A percentile compares a stretch with the other conserved stretches of the same genome.
Evolutionary conservation across 2,329 filamentous ascomycete species (phyloP).

Genomic region (Hymenoscyphus occultus): DNA sequence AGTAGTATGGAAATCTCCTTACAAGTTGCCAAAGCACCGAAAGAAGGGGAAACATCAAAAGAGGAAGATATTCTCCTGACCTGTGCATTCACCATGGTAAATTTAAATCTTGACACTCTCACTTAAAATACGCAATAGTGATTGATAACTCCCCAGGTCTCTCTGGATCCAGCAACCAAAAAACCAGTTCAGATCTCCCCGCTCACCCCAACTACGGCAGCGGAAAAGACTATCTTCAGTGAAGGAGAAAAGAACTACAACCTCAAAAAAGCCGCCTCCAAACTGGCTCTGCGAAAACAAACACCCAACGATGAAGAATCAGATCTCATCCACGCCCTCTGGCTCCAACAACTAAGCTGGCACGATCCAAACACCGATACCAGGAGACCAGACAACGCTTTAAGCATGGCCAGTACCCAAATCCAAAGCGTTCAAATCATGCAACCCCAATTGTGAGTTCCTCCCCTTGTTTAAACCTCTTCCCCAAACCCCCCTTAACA

Average conservation of each 20-base stretch:
- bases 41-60: slow-evolving; percentile 48
- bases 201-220: slow-evolving; percentile 56
- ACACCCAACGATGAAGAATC: slow-evolving; percentile 68
- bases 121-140: background rate
- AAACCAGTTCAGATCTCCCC: slow-evolving; percentile 61
- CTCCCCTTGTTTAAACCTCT: background rate
- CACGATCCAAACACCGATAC: slow-evolving; percentile 55
- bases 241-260: slow-evolving; percentile 64
- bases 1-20: slow-evolving; percentile 69
- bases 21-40: slow-evolving; percentile 62
- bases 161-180: slow-evolving; percentile 63
- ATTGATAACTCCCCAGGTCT: slow-evolving; percentile 36
- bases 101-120: too few species aligned
- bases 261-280: slow-evolving; percentile 59
- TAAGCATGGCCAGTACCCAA: slow-evolving; percentile 60
- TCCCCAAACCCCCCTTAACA: too few species aligned
- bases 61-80: slow-evolving; percentile 64
- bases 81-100: slow-evolving; percentile 72
- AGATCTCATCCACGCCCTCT: slow-evolving; percentile 67
- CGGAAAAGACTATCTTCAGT: slow-evolving; percentile 59
- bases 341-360: slow-evolving; percentile 63
- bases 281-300: slow-evolving; percentile 58
- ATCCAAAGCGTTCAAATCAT: slow-evolving; percentile 68
- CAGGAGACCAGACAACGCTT: slow-evolving; percentile 54
- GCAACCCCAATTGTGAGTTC: slow-evolving; percentile 58